These are phyloP conservation scores for Phaeotremella skinneri DNA, from an alignment of 768 basidiomycete species.

Conservation along the genomic window DNA sequence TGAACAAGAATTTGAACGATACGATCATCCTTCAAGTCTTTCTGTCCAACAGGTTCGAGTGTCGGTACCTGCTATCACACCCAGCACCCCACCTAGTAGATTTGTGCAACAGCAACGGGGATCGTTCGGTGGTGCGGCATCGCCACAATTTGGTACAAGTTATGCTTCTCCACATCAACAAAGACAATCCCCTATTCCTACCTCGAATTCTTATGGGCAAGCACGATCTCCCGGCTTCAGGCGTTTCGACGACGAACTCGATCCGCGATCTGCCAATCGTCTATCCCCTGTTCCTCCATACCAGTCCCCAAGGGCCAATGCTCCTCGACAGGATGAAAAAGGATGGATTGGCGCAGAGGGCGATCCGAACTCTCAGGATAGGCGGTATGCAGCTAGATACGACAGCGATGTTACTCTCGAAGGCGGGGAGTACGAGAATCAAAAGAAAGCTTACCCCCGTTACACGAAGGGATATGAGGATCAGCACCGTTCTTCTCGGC, in stretches of 20 bases:
- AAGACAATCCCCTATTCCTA: constrained; percentile 8
- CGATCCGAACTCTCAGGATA: constrained; percentile 3
- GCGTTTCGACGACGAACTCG: constrained; percentile 11
- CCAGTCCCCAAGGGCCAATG: constrained; percentile 12
- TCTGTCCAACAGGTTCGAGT: neutral
- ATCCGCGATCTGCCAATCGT: neutral
- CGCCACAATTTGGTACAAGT: constrained; percentile 3
- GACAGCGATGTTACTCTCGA: constrained; percentile 11
- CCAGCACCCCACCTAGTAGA: constrained; percentile 16
- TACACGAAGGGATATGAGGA: neutral
- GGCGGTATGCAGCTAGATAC: neutral
- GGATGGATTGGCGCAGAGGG: constrained; percentile 9
- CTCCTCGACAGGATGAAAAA: neutral
- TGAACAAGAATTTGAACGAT: neutral
- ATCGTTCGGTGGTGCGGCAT: constrained; percentile 8
- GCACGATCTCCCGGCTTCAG: constrained; percentile 13
- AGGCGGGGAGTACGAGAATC: constrained; percentile 4
- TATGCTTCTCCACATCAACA: constrained; percentile 14
- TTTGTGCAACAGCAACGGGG: constrained; percentile 22
- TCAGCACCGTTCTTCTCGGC: constrained; percentile 1
- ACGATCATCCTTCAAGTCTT: neutral
- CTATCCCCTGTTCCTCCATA: constrained; percentile 25
- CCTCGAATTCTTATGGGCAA: neutral
- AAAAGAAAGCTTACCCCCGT: constrained; percentile 7
- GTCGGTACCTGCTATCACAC: neutral